phyloP scores from a whole-genome alignment of 495 filamentous ascomycete species.

The Copromyces sp. region DNA sequence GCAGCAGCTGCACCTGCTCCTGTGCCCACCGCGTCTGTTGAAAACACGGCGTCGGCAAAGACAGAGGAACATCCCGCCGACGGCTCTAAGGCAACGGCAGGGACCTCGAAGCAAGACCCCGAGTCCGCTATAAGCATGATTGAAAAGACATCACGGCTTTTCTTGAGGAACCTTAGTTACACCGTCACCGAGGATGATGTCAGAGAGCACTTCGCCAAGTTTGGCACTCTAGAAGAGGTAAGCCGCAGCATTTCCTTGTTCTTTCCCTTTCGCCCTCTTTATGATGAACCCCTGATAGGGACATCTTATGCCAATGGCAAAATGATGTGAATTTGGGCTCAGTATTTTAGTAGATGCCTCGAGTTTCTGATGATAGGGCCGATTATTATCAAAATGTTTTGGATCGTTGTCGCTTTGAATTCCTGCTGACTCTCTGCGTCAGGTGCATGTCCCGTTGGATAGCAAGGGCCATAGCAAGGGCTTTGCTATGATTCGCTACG shows the following conservation, averaged over 20 bases:
- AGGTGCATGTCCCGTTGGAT: slow-evolving; percentile 79
- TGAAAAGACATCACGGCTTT: slow-evolving; percentile 57
- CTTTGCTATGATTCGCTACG: slow-evolving; percentile 77
- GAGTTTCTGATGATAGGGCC: slow-evolving; percentile 36
- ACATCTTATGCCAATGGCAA: slow-evolving; percentile 79
- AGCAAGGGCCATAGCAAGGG: slow-evolving; percentile 63
- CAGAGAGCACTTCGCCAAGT: slow-evolving; percentile 53
- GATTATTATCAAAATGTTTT: slow-evolving; percentile 16
- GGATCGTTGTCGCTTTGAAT: slow-evolving; percentile 3
- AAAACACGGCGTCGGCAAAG: slow-evolving; percentile 19
- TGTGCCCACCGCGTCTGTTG: slow-evolving; percentile 13
- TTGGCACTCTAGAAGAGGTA: slow-evolving; percentile 81
- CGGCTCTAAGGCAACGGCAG: slow-evolving; percentile 11
- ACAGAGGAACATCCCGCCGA: slow-evolving; percentile 15
- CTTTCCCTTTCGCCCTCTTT: slow-evolving; percentile 25
- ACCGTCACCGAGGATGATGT: slow-evolving; percentile 69
- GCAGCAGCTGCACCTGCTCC: slow-evolving; percentile 7
- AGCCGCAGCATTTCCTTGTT: slow-evolving; percentile 25
- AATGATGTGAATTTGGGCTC: slow-evolving; percentile 49
- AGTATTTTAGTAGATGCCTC: slow-evolving; percentile 58
- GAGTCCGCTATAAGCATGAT: slow-evolving; percentile 38
- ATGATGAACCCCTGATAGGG: slow-evolving; percentile 99
- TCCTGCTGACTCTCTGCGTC: slow-evolving; percentile 20
- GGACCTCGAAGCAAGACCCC: slow-evolving; percentile 16
- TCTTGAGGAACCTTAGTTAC: slow-evolving; percentile 83